Base-by-base conservation (phyloP, 2,329 filamentous ascomycete species). In the Chaetomium sp. region DNA sequence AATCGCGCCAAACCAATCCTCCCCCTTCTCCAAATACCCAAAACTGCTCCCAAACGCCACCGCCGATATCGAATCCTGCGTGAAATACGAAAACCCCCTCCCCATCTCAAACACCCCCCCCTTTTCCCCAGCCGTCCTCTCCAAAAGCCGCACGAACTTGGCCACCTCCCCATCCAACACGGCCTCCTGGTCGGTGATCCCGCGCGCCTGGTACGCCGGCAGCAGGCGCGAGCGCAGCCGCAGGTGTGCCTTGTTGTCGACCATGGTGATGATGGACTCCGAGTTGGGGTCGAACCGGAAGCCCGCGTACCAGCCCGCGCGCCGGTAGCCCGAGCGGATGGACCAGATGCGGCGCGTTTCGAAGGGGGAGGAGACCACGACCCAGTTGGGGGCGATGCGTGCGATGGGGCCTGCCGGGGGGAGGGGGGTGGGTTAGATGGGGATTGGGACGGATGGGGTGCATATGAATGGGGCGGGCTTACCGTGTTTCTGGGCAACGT, bases 291-390 rank as follows among this genome's bases (percentile, higher is more conserved):
- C 50, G 50, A 53, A 21, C 1, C 50, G 50, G 27, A 53, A 53
- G 27, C 50, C 50, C 27, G 27, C 27, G 27, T 53, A 53, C 50
- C 50, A 53, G 9, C 5, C 5, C 25, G 50, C 16, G 50, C 50
- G 50, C 13, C 13, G 27, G 50, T 53, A 53, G 25, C 27, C 27
- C 19, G 50, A 53, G 16, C 50, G 50, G 13, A 53, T 19, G 19
- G 50, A 53, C 50, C 50, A 53, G 50, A 53, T 53, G 27, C 50
- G 50, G 4, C 50, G 50, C 25, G 33, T 53, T 13, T 53, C 50
- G 27, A 27, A 9, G 27, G 25, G 27, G 2, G 50, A 53, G 16
- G 50, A 31, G 5, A 53, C 27, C 4, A 53, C 27, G 1, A 53
- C 25, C 50, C 50, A 53, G 50, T 53, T 29, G 5, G 50, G 50